Conservation (phyloP, 495 filamentous ascomycete species). For the Annulohypoxylon maeteangense region DNA sequence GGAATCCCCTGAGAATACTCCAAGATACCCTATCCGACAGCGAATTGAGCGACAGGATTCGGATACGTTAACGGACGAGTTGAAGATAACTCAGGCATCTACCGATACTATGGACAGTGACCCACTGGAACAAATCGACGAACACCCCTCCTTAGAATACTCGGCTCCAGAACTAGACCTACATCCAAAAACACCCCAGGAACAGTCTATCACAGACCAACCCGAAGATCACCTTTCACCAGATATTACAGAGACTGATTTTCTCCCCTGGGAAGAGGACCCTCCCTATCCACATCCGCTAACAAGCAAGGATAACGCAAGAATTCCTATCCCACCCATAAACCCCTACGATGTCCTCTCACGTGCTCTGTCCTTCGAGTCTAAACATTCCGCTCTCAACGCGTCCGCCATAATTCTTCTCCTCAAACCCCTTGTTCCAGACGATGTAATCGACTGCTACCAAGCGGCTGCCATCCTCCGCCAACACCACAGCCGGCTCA, state of each 20-base stretch:
- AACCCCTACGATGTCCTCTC: slow-evolving; percentile 61
- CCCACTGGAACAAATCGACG: slow-evolving; percentile 14
- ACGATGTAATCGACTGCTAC: slow-evolving; percentile 58
- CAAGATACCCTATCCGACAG: slow-evolving; percentile 32
- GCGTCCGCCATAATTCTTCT: slow-evolving; percentile 64
- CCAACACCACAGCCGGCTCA: slow-evolving; percentile 72
- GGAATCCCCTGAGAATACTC: slow-evolving; percentile 43
- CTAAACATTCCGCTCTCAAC: slow-evolving; percentile 57
- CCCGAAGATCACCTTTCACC: slow-evolving; percentile 50
- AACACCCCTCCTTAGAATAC: slow-evolving; percentile 7
- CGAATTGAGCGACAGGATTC: slow-evolving; percentile 50
- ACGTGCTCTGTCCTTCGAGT: slow-evolving; percentile 60
- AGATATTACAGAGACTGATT: slow-evolving; percentile 62
- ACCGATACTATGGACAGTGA: slow-evolving; percentile 51
- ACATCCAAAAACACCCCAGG: slow-evolving; percentile 5
- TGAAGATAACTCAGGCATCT: slow-evolving; percentile 57
- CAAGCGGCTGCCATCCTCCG: slow-evolving; percentile 67
- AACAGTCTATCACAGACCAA: slow-evolving; percentile 4
- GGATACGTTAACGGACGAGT: slow-evolving; percentile 54
- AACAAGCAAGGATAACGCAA: slow-evolving; percentile 24
- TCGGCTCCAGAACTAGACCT: slow-evolving; percentile 3
- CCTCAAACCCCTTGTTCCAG: slow-evolving; percentile 60
- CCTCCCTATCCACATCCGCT: slow-evolving; percentile 57
- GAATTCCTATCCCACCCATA: slow-evolving; percentile 49
- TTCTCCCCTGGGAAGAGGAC: slow-evolving; percentile 60